These are phyloP conservation scores for Pichia californica DNA, from an alignment of 805 yeast species.

Conservation along the genomic window DNA sequence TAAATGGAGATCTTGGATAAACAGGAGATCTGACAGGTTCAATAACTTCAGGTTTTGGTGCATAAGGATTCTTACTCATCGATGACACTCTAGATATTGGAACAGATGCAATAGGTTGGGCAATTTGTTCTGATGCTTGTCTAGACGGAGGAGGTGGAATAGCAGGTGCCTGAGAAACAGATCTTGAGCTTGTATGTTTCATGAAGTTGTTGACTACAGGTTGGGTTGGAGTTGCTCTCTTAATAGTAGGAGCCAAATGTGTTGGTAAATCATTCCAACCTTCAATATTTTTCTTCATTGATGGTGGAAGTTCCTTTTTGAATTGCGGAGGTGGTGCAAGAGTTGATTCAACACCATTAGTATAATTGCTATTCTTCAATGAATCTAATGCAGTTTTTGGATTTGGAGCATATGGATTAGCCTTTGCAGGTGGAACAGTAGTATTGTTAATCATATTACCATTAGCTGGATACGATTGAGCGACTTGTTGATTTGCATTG, in stretches of 20 bases:
- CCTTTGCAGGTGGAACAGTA: conserved; percentile 12
- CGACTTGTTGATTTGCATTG: not conserved
- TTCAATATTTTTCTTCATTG: conserved; percentile 43
- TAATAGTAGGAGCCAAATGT: conserved; percentile 25
- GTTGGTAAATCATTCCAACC: conserved; percentile 73
- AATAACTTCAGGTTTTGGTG: conserved; percentile 26
- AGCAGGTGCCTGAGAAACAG: conserved; percentile 27
- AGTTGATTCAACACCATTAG: conserved; percentile 11
- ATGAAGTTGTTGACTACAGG: conserved; percentile 6
- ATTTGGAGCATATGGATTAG: conserved; percentile 32
- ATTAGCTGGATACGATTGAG: conserved; percentile 2
- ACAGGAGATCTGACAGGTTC: conserved; percentile 19
- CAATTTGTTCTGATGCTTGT: not conserved
- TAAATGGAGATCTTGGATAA: conserved; percentile 1
- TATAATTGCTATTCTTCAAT: conserved; percentile 13
- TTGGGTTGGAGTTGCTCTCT: conserved; percentile 15
- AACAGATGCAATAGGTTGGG: not conserved
- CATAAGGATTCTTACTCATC: conserved; percentile 28
- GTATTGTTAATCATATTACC: not conserved
- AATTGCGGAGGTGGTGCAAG: conserved; percentile 23
- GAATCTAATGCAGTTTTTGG: conserved; percentile 32
- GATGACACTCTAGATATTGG: not conserved
- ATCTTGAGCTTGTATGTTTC: conserved; percentile 15
- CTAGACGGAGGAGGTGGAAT: conserved; percentile 28
- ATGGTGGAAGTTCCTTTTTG: conserved; percentile 17